These are phyloP conservation scores for Mycena galopus DNA, from an alignment of 768 basidiomycete genomes.

Conservation along the genomic window DNA sequence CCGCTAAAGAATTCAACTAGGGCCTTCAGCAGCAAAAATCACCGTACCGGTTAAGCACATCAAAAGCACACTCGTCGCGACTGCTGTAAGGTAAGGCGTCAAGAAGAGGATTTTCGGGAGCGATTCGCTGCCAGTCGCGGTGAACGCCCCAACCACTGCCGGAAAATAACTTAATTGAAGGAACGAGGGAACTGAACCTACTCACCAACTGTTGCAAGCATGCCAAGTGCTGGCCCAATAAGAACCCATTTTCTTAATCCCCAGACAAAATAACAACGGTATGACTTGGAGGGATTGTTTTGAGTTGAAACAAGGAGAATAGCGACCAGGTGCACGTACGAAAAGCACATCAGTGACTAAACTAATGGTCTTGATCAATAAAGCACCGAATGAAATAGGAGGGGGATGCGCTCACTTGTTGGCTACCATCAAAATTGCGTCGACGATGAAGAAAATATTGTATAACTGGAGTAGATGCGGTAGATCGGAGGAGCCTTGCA, in stretches of 20 bases:
- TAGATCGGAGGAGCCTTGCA: slow-evolving; percentile 3
- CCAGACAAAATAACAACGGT: slow-evolving; percentile 23
- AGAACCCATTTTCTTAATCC: slow-evolving; percentile 12
- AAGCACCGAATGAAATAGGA: not conserved
- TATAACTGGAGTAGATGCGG: slow-evolving; percentile 9
- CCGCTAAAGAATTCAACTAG: slow-evolving; percentile 11
- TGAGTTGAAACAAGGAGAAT: not conserved
- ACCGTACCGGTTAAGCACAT: slow-evolving; percentile 16
- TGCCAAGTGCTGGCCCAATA: slow-evolving; percentile 4
- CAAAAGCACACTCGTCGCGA: slow-evolving; percentile 13
- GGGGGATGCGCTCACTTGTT: slow-evolving; percentile 17
- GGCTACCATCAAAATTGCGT: slow-evolving; percentile 12
- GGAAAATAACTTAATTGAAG: slow-evolving; percentile 1
- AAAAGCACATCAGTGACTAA: slow-evolving; percentile 17
- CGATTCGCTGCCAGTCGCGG: slow-evolving; percentile 9
- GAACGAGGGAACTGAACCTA: not conserved
- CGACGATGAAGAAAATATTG: slow-evolving; percentile 2
- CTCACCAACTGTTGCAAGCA: slow-evolving; percentile 21
- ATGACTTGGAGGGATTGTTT: not conserved
- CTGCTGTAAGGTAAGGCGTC: slow-evolving; percentile 13
- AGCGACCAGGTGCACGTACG: not conserved
- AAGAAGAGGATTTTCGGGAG: not conserved
- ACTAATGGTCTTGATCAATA: not conserved
- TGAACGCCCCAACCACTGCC: not conserved
- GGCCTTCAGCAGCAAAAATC: not conserved